Evolutionary conservation across 2,329 filamentous ascomycete species (phyloP).

Genomic region (Colletotrichum caudatum): DNA sequence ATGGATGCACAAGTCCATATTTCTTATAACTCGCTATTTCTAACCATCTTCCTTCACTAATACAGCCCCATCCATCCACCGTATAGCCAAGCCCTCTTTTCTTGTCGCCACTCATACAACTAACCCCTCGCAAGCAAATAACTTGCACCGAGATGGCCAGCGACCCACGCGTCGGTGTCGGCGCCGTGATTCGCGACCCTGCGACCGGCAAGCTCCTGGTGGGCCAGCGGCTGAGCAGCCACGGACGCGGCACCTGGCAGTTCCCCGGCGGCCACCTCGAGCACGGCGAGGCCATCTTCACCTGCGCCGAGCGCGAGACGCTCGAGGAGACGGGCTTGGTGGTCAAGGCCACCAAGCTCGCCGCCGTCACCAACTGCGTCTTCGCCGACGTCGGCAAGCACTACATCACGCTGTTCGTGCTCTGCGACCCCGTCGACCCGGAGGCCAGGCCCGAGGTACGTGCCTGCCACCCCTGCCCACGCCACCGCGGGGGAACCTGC

Average conservation of each 20-base stretch:
- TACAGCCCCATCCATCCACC: no score
- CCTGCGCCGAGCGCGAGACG: conserved; percentile 41
- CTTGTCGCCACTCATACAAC: neutral
- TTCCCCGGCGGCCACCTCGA: conserved; percentile 43
- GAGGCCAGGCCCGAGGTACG: conserved; percentile 24
- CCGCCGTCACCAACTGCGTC: conserved; percentile 40
- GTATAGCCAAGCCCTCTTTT: neutral
- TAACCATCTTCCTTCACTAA: no score
- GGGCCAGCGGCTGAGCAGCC: conserved; percentile 61
- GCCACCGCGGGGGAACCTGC: neutral
- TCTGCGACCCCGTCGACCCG: conserved; percentile 16
- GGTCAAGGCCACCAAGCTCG: conserved; percentile 25
- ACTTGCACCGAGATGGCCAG: neutral
- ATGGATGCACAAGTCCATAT: no score
- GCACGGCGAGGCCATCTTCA: conserved; percentile 36
- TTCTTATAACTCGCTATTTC: no score
- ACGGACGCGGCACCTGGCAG: conserved; percentile 47
- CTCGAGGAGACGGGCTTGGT: conserved; percentile 41
- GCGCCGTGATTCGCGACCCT: conserved; percentile 57
- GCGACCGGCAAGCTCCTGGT: conserved; percentile 57
- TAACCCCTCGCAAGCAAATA: neutral
- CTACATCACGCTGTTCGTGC: conserved; percentile 41
- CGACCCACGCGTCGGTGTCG: conserved; percentile 62
- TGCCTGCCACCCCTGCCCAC: neutral
- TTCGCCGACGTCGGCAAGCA: conserved; percentile 40